phyloP scores from a whole-genome alignment of 805 yeast species.

The Torulaspora maleeae region DNA sequence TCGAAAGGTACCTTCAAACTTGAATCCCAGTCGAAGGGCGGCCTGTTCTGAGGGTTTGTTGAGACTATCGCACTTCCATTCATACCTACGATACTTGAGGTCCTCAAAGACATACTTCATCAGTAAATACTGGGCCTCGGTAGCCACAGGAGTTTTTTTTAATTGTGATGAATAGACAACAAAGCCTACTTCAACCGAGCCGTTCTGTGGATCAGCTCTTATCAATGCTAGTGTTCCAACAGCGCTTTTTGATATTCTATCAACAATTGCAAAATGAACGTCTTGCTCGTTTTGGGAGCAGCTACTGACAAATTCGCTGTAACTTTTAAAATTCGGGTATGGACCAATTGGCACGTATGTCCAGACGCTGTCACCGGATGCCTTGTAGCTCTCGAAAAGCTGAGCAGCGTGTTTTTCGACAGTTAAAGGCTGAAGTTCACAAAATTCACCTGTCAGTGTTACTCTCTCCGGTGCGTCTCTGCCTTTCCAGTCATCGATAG shows the following conservation, averaged over 20 bases:
- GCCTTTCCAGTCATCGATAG: constrained; percentile 13
- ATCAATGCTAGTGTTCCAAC: constrained; percentile 30
- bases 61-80: constrained; percentile 36
- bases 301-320: neutral
- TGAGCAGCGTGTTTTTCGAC: constrained; percentile 14
- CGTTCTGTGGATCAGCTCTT: constrained; percentile 28
- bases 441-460: constrained; percentile 14
- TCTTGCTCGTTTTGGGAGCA: constrained; percentile 1
- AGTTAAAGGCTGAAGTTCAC: constrained; percentile 18
- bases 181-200: constrained; percentile 31
- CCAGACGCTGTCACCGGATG: constrained; percentile 15
- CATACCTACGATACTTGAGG: constrained; percentile 32
- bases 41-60: constrained; percentile 33
- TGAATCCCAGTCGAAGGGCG: constrained; percentile 33
- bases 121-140: constrained; percentile 34
- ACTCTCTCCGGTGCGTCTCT: constrained; percentile 13
- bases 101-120: constrained; percentile 29
- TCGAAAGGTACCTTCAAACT: constrained; percentile 33
- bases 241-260: constrained; percentile 17
- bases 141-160: constrained; percentile 27
- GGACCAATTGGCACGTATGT: constrained; percentile 21
- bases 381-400: constrained; percentile 13
- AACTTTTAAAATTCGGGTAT: constrained; percentile 5
- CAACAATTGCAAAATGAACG: constrained; percentile 24
- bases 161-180: constrained; percentile 23